A percentile compares a stretch with the other conserved stretches of the same genome.
phyloP scores from a whole-genome alignment of 2,329 filamentous ascomycete genomes.

The Penicillium sp. region DNA sequence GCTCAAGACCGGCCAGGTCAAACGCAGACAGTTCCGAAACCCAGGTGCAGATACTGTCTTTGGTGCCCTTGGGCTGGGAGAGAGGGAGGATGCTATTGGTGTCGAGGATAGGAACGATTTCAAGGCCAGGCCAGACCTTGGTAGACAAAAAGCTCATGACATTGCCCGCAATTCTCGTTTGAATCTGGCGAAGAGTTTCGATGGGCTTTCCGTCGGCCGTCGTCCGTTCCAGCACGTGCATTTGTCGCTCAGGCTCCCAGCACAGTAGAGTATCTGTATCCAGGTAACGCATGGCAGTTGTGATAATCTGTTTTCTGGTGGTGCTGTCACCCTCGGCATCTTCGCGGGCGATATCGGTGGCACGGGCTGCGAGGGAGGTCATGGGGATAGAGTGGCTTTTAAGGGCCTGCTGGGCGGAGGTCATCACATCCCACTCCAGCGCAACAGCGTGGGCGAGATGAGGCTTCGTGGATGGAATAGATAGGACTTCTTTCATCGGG shows the following conservation, averaged over 20 bases:
- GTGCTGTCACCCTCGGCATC: slow-evolving; percentile 47
- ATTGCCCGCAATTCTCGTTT: slow-evolving; percentile 59
- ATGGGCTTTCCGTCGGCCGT: slow-evolving; percentile 39
- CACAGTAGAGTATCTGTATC: slow-evolving; percentile 88
- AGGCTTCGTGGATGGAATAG: slow-evolving; percentile 64
- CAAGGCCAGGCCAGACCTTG: slow-evolving; percentile 73
- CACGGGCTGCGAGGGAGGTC: slow-evolving; percentile 74
- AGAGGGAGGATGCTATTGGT: slow-evolving; percentile 65
- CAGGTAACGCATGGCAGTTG: slow-evolving; percentile 70
- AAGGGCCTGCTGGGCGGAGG: slow-evolving; percentile 71
- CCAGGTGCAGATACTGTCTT: slow-evolving; percentile 70
- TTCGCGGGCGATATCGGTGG: slow-evolving; percentile 66
- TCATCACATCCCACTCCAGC: slow-evolving; percentile 82
- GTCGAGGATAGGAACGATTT: slow-evolving; percentile 73
- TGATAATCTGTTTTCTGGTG: slow-evolving; percentile 56
- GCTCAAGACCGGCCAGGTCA: slow-evolving; percentile 79
- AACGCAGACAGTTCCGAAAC: slow-evolving; percentile 61
- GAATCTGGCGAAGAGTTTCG: slow-evolving; percentile 60
- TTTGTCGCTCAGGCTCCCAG: slow-evolving; percentile 59
- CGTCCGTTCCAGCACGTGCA: slow-evolving; percentile 42
- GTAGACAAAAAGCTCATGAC: slow-evolving; percentile 64
- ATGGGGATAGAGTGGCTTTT: slow-evolving; percentile 82
- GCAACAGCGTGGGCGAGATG: slow-evolving; percentile 78
- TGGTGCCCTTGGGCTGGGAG: slow-evolving; percentile 64
- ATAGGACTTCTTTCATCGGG: slow-evolving; percentile 62